phyloP scores from a whole-genome alignment of 192 early-diverging fungal species.

The Coemansia sp. region DNA sequence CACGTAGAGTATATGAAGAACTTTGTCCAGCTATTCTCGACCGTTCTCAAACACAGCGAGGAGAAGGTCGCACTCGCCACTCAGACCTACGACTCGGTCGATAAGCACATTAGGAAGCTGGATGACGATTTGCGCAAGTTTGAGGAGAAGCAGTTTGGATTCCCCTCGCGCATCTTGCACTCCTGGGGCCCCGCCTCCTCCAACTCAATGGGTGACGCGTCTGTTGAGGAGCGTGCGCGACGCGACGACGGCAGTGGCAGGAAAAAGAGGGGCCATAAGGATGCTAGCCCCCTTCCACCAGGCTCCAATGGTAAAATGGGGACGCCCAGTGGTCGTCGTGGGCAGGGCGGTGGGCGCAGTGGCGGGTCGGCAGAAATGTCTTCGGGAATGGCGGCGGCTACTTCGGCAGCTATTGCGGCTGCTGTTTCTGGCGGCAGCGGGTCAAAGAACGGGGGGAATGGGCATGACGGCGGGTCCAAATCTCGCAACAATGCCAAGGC shows the following conservation, averaged over 20 bases:
- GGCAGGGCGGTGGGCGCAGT: constrained; percentile 2
- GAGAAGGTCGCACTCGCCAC: constrained; percentile 92
- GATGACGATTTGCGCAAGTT: constrained; percentile 91
- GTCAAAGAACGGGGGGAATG: neutral
- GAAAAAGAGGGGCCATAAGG: constrained; percentile 2
- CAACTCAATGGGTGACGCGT: neutral
- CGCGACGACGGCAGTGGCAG: neutral
- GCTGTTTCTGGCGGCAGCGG: neutral
- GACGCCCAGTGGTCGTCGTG: neutral
- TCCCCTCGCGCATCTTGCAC: constrained; percentile 40
- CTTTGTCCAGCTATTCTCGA: constrained; percentile 61
- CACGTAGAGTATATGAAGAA: constrained; percentile 54
- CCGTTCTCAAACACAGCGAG: constrained; percentile 81
- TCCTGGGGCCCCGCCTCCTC: constrained; percentile 23
- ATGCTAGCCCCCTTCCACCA: neutral
- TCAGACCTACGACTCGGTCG: constrained; percentile 92
- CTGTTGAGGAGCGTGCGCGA: neutral
- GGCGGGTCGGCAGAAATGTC: neutral
- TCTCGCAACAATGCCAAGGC: constrained; percentile 16
- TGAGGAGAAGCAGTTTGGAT: constrained; percentile 86
- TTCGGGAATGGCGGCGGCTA: neutral
- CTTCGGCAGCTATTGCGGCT: neutral
- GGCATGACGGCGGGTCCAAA: neutral
- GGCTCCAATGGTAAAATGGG: neutral
- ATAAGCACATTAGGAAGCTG: constrained; percentile 81